These are phyloP conservation scores for Mikania micrantha DNA, from an alignment of 129 eudicot species.

Conservation along the genomic window DNA sequence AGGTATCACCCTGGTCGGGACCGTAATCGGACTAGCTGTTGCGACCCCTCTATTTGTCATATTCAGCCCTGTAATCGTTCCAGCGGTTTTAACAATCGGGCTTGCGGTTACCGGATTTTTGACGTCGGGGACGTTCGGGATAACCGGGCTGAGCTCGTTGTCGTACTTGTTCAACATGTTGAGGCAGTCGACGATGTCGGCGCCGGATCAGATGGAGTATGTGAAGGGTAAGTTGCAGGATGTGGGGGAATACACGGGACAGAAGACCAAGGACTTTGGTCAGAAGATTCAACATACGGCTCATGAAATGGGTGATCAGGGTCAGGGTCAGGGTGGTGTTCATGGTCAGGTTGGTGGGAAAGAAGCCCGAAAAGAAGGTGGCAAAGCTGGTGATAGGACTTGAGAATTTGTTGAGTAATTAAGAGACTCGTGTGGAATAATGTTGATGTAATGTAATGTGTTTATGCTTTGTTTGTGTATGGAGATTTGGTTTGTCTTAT, in stretches of 20 bases:
- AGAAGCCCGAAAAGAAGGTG: conserved; percentile 20
- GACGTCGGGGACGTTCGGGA: conserved; percentile 69
- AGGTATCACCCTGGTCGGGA: conserved; percentile 49
- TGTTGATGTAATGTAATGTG: not conserved
- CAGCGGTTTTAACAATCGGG: conserved; percentile 50
- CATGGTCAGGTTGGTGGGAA: conserved; percentile 13
- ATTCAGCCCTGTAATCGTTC: conserved; percentile 73
- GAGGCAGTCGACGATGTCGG: conserved; percentile 17
- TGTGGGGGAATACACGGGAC: conserved; percentile 38
- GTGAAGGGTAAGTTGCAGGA: conserved; percentile 34
- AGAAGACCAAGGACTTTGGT: conserved; percentile 43
- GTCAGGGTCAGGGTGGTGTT: conserved; percentile 9
- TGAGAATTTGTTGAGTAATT: conserved; percentile 1
- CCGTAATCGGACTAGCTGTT: conserved; percentile 48
- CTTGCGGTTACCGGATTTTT: conserved; percentile 60
- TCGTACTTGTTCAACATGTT: conserved; percentile 56
- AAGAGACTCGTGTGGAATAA: not conserved
- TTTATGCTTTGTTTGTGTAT: conserved; percentile 5
- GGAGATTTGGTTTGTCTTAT: not conserved
- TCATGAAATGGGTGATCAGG: conserved; percentile 32
- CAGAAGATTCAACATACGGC: conserved; percentile 41
- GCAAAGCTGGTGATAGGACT: conserved; percentile 19
- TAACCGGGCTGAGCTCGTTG: conserved; percentile 63
- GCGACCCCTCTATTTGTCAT: conserved; percentile 54
- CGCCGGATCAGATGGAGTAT: conserved; percentile 32